A percentile compares a stretch with the other conserved stretches of the same genome.
These are phyloP conservation scores for Russula compacta DNA, from an alignment of 768 basidiomycete genomes.

Conservation along the genomic window DNA sequence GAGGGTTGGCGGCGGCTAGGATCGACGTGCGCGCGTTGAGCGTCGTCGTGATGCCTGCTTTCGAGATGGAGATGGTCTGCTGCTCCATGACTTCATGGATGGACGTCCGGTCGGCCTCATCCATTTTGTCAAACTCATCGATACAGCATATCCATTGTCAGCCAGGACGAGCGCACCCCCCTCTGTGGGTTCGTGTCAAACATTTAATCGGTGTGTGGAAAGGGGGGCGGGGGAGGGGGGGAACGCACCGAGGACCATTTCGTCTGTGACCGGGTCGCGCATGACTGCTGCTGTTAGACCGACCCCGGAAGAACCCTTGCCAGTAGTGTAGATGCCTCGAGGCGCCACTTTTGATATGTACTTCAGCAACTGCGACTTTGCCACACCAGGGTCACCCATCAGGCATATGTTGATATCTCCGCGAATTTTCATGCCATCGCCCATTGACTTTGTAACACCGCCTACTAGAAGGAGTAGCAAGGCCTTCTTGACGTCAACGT, in stretches of 20 bases:
- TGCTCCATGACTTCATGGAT: slow-evolving; percentile 99
- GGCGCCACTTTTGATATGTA: slow-evolving; percentile 99
- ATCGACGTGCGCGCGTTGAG: slow-evolving; percentile 96
- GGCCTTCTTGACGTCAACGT: slow-evolving; percentile 95
- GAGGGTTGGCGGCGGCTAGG: slow-evolving; percentile 94
- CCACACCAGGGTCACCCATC: slow-evolving; percentile 99
- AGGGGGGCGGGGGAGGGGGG: not conserved
- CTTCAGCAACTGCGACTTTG: slow-evolving; percentile 94
- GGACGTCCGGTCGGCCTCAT: slow-evolving; percentile 92
- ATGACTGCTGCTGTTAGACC: slow-evolving; percentile 98
- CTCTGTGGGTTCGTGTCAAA: slow-evolving; percentile 44
- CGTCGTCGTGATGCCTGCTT: slow-evolving; percentile 97
- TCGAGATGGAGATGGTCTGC: slow-evolving; percentile 98
- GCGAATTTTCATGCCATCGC: slow-evolving; percentile 98
- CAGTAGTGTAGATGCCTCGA: slow-evolving; percentile 95
- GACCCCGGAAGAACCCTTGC: slow-evolving; percentile 96
- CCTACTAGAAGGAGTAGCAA: slow-evolving; percentile 87
- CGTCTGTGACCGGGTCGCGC: slow-evolving; percentile 98
- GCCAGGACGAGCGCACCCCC: slow-evolving; percentile 98
- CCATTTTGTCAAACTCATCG: slow-evolving; percentile 99
- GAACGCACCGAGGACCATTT: slow-evolving; percentile 91
- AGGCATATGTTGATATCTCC: slow-evolving; percentile 96
- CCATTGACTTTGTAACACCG: slow-evolving; percentile 90
- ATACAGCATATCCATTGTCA: slow-evolving; percentile 99
- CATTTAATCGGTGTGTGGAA: not conserved